A percentile compares a stretch with the other conserved stretches of the same genome.
Evolutionary conservation across 2,329 filamentous ascomycete genomes (phyloP).

Genomic region (Aspergillus sp.): DNA sequence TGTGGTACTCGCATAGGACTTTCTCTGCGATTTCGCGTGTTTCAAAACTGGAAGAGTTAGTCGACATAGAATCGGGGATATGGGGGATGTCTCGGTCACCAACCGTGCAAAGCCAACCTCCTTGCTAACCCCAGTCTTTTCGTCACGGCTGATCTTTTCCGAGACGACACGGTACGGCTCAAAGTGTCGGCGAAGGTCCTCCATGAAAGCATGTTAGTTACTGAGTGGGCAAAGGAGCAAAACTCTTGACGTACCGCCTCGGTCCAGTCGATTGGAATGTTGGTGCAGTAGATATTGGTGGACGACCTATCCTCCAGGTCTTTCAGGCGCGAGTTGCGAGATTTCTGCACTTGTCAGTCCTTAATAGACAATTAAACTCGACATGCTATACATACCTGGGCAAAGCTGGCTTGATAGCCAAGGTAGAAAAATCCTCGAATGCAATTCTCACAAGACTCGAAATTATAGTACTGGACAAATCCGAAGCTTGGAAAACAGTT

Average conservation of each 20-base stretch:
- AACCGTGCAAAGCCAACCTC: slow-evolving; percentile 97
- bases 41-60: slow-evolving; percentile 68
- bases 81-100: background rate
- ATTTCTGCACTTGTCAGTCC: slow-evolving; percentile 65
- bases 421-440: slow-evolving; percentile 93
- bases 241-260: slow-evolving; percentile 67
- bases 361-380: background rate
- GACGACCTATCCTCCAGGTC: slow-evolving; percentile 86
- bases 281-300: slow-evolving; percentile 97
- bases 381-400: slow-evolving; percentile 59
- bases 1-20: slow-evolving; percentile 84
- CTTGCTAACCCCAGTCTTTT: slow-evolving; percentile 81
- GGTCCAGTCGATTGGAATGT: slow-evolving; percentile 86
- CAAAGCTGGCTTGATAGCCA: slow-evolving; percentile 97
- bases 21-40: slow-evolving; percentile 84
- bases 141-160: slow-evolving; percentile 91
- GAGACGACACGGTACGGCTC: slow-evolving; percentile 69
- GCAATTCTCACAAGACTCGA: slow-evolving; percentile 87
- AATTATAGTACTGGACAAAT: slow-evolving; percentile 91
- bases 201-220: slow-evolving; percentile 35
- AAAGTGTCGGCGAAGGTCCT: slow-evolving; percentile 69
- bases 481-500: slow-evolving; percentile 67
- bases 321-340: slow-evolving; percentile 97
- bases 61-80: slow-evolving; percentile 12
- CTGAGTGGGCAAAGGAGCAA: background rate